Conservation (phyloP, 2,329 filamentous ascomycete species). For the Nemania diffusa region DNA sequence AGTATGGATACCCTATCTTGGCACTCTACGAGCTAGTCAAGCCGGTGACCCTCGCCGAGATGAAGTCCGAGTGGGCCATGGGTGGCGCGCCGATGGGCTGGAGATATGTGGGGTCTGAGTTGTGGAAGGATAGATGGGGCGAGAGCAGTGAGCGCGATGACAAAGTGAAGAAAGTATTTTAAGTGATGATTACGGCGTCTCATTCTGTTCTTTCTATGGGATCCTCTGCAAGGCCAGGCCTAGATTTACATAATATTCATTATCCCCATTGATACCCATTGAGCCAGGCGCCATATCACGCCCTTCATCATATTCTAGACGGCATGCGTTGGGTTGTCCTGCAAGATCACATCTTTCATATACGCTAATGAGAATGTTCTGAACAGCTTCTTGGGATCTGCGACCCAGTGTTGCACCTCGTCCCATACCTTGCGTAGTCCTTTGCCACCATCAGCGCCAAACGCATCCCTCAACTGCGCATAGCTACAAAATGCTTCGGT, state of each 20-base stretch:
- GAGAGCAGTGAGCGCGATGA: not conserved
- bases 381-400: slow-evolving; percentile 22
- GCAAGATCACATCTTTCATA: slow-evolving; percentile 13
- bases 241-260: no score
- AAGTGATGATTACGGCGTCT: no score
- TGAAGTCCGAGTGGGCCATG: slow-evolving; percentile 25
- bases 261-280: no score
- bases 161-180: slow-evolving; percentile 24
- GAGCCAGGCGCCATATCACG: no score
- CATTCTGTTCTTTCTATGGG: no score
- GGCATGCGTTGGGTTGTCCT: no score
- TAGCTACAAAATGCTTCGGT: slow-evolving; percentile 22
- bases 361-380: slow-evolving; percentile 25
- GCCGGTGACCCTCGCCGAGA: slow-evolving; percentile 22
- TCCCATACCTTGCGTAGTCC: slow-evolving; percentile 24
- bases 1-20: slow-evolving; percentile 20
- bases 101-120: slow-evolving; percentile 13
- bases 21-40: slow-evolving; percentile 21
- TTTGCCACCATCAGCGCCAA: slow-evolving; percentile 7
- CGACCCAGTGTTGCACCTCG: slow-evolving; percentile 22
- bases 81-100: slow-evolving; percentile 23
- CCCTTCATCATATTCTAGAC: no score
- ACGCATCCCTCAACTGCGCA: slow-evolving; percentile 9
- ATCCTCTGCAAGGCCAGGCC: no score
- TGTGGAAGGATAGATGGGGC: slow-evolving; percentile 25